Conservation (phyloP, 2,329 filamentous ascomycete species). For the Coniochaeta sp. region DNA sequence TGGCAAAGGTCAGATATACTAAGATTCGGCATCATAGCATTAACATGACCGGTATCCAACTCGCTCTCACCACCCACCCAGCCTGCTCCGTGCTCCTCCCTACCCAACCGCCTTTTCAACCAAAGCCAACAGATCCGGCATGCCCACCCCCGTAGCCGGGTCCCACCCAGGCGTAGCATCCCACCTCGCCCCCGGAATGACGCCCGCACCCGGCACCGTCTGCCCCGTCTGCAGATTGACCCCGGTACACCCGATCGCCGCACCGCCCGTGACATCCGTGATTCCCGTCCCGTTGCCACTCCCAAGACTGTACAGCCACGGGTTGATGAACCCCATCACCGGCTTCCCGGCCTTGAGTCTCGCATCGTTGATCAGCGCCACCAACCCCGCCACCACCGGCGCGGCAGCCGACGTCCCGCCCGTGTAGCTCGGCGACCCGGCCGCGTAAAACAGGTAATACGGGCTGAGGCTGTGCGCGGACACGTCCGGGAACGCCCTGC, state of each 20-base stretch:
- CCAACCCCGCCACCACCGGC: constrained; percentile 46
- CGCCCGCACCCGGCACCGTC: constrained; percentile 2
- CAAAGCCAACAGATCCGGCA: constrained; percentile 2
- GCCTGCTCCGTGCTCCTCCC: neutral
- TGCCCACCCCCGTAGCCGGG: constrained; percentile 9
- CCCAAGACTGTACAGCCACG: constrained; percentile 31
- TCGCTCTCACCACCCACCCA: too few relatives aligned
- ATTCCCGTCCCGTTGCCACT: constrained; percentile 12
- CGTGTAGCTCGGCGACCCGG: constrained; percentile 20
- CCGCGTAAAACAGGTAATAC: constrained; percentile 29
- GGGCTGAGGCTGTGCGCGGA: constrained; percentile 42
- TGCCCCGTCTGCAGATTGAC: constrained; percentile 1
- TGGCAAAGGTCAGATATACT: too few relatives aligned
- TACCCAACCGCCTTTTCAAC: constrained; percentile 3
- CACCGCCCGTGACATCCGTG: constrained; percentile 25
- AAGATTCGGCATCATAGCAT: too few relatives aligned
- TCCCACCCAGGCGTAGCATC: constrained; percentile 10
- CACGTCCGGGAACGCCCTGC: constrained; percentile 56
- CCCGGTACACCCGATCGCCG: constrained; percentile 13
- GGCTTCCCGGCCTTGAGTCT: constrained; percentile 36
- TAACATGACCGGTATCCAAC: too few relatives aligned
- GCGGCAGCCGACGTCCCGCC: constrained; percentile 35
- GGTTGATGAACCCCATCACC: constrained; percentile 39
- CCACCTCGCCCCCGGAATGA: constrained; percentile 8
- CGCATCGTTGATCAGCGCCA: constrained; percentile 49